Evolutionary conservation across 208 protist genomes (phyloP), one percentile per base, ranked within the genome.

Genomic region (Trypanosoma scelopori): DNA sequence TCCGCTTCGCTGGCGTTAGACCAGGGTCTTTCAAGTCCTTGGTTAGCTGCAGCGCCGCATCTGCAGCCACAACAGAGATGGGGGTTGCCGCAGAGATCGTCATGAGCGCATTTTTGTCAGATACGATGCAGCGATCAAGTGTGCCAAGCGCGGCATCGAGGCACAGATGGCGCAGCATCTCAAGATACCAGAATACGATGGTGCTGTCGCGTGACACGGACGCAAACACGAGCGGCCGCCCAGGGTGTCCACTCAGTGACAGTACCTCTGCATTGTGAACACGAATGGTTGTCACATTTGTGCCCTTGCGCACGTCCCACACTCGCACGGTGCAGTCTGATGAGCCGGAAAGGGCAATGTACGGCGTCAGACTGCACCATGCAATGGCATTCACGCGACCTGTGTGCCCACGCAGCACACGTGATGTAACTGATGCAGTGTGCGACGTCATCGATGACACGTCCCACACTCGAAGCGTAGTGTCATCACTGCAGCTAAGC

Each of bases 381-480:
- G 79, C 69, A 5, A 97, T 65, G 32, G 78, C 81, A 32, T 79
- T 71, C 16, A 97, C 88, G 51, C 84, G 74, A 43, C 83, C 74
- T 7, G 69, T 69, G 68, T 97, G 95, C 15, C 90, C 91, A n/a
- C 82, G 80, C 35, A 88, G 59, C 25, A 94, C 74, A 25, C 84
- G 84, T 12, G 81, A 74, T 18, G 67, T 76, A 18, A 91, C 83
- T 27, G 81, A 88, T 64, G 83, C 82, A 30, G 81, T 84, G 69
- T 91, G 88, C 9, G 78, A 60, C 42, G 82, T 77, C 50, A 64
- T 79, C 15, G 83, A 72, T 20, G 80, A 79, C 46, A 95, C 23
- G 59, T 95, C 89, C 94, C 94, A 98, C 61, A 98, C 77, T 13
- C 93, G 83, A 47, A 96, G 55, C 18, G 92, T 96, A 48, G 75